A percentile compares a stretch with the other conserved stretches of the same genome.
Conservation (phyloP, 805 yeast species). For the Candida sphagnicola region DNA sequence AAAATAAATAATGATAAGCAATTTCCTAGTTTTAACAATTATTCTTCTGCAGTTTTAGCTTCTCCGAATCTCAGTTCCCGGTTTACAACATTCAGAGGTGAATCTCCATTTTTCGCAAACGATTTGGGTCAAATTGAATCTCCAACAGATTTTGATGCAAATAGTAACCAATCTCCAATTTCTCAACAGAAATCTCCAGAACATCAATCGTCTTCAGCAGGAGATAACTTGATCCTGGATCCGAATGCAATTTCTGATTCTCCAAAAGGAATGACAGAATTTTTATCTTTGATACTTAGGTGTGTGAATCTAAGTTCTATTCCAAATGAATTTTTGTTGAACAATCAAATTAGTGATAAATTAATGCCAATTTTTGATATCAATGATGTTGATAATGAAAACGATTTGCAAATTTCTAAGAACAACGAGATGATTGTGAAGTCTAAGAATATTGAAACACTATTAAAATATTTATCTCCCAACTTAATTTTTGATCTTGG, state of each 20-base stretch:
- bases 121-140: constrained; percentile 13
- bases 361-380: constrained; percentile 25
- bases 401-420: constrained; percentile 25
- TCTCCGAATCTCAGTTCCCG: constrained; percentile 14
- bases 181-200: neutral
- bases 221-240: neutral
- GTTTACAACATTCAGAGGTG: constrained; percentile 12
- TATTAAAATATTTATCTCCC: constrained; percentile 38
- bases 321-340: constrained; percentile 47
- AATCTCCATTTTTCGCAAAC: constrained; percentile 16
- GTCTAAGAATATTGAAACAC: constrained; percentile 24
- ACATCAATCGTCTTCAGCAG: neutral
- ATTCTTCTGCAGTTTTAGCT: constrained; percentile 12
- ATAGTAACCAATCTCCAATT: constrained; percentile 3
- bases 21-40: constrained; percentile 5
- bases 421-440: constrained; percentile 29
- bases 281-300: constrained; percentile 64
- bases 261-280: constrained; percentile 37
- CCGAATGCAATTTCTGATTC: neutral
- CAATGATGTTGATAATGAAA: constrained; percentile 33
- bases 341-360: constrained; percentile 16
- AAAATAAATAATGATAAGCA: constrained; percentile 4
- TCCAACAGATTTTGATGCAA: constrained; percentile 13
- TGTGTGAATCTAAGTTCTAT: constrained; percentile 60
- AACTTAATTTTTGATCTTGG: constrained; percentile 38